Base-by-base conservation (phyloP, 2,329 filamentous ascomycete species). In the Alternaria arbusti region DNA sequence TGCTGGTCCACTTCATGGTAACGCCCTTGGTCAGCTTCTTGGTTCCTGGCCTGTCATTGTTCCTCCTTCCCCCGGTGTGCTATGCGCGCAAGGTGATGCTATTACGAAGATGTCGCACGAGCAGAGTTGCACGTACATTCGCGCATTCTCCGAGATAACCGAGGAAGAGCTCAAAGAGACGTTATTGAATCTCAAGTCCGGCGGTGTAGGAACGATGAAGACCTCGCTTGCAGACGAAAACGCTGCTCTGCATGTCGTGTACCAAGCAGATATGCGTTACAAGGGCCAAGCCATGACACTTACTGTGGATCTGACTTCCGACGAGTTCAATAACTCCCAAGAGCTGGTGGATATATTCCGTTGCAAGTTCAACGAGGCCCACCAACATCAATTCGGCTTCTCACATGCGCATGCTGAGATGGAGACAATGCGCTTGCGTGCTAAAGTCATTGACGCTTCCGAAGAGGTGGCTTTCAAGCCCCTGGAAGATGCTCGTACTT, bases 1-100 rank as follows among this genome's bases (percentile, higher is more conserved):
- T 54, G 84, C 84, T 22, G 84, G 84, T 0, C 84, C 84, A 17
- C 75, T 86, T n/a, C 84, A 85, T 64, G 84, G 82, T 4, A 86
- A 85, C 55, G 82, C 83, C 4, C 76, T 86, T 1, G 84, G 84
- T 22, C 80, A 84, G 66, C 78, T 86, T 2, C 78, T 86, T 6
- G 82, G 83, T 0, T 82, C 83, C 3, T 86, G 82, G 81, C 84
- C 84, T 5, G 83, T 86, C n/a, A 85, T 86, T n/a, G 76, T 86
- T 3, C 84, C 84, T 11, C 83, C 82, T 1, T 83, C 83, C 2
- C 84, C 84, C 5, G 84, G 84, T 22, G 82, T 84, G 10, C 74
- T 86, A 0, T 86, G 84, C 63, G 84, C 84, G 3, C 81, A 84
- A 58, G 84, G 84, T 0, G 84, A 86, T 74, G 82, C 81, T 4